phyloP scores from a whole-genome alignment of 352 stramenopile genomes.

The Globisporangium perplexum region DNA sequence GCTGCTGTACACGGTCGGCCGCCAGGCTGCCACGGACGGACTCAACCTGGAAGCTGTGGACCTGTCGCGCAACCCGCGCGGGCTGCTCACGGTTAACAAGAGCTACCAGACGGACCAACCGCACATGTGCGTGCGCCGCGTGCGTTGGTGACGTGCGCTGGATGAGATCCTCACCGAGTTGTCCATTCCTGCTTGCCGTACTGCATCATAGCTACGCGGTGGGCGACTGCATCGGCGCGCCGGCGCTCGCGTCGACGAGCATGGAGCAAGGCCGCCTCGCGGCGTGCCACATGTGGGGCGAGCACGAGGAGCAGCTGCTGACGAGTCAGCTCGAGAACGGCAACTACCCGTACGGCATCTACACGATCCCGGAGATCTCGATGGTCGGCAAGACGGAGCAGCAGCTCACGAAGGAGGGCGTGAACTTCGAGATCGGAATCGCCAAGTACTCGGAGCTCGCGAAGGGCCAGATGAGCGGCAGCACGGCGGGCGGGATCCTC shows the following conservation, averaged over 20 bases:
- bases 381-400: slow-evolving; percentile 90
- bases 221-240: slow-evolving; percentile 87
- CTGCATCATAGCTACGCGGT: slow-evolving; percentile 73
- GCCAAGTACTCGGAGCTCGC: slow-evolving; percentile 85
- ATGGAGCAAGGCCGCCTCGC: slow-evolving; percentile 87
- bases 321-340: slow-evolving; percentile 70
- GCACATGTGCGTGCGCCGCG: slow-evolving; percentile 53
- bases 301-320: slow-evolving; percentile 30
- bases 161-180: not conserved
- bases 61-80: slow-evolving; percentile 68
- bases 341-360: slow-evolving; percentile 90
- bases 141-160: not conserved
- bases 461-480: slow-evolving; percentile 88
- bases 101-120: slow-evolving; percentile 83
- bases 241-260: slow-evolving; percentile 82
- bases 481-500: slow-evolving; percentile 71
- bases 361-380: slow-evolving; percentile 89
- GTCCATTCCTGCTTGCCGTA: not conserved
- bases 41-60: slow-evolving; percentile 81
- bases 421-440: slow-evolving; percentile 86
- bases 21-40: slow-evolving; percentile 72
- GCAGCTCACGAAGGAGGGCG: slow-evolving; percentile 68
- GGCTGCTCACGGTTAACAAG: slow-evolving; percentile 82
- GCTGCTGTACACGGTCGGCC: slow-evolving; percentile 76
- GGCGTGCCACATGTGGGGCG: slow-evolving; percentile 83